A percentile compares a stretch with the other conserved stretches of the same genome.
phyloP scores from a whole-genome alignment of 148 eudicot genomes.

The Fagopyrum tataricum region DNA sequence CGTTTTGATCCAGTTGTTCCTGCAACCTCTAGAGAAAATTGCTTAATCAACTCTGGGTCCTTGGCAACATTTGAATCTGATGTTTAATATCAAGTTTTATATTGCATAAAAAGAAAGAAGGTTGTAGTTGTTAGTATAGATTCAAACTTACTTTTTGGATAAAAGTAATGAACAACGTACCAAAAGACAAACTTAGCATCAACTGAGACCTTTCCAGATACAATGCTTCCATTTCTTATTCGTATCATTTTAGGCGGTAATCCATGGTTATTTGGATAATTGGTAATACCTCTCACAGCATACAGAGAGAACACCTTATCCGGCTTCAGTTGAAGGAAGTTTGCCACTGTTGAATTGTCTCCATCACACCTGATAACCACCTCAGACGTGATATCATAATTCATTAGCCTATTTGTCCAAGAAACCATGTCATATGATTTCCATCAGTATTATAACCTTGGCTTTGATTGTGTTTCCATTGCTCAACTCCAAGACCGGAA shows the following conservation, averaged over 20 bases:
- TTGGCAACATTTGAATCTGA: slow-evolving; percentile 26
- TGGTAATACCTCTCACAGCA: slow-evolving; percentile 36
- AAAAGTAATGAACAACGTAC: slow-evolving; percentile 24
- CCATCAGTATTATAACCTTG: slow-evolving; percentile 27
- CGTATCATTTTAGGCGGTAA: slow-evolving; percentile 30
- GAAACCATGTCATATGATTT: neutral
- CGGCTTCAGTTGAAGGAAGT: slow-evolving; percentile 36
- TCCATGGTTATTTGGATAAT: slow-evolving; percentile 39
- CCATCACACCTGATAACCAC: slow-evolving; percentile 58
- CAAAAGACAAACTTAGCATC: slow-evolving; percentile 39
- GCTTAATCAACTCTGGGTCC: slow-evolving; percentile 30
- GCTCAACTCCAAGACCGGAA: slow-evolving; percentile 28
- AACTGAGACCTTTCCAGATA: slow-evolving; percentile 39
- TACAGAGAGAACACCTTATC: slow-evolving; percentile 21
- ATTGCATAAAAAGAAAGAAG: too few relatives aligned
- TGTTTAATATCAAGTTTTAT: too few relatives aligned
- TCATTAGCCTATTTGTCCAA: neutral
- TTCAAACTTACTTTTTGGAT: slow-evolving; percentile 13
- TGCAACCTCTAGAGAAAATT: slow-evolving; percentile 21
- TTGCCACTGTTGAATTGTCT: slow-evolving; percentile 32
- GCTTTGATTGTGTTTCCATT: slow-evolving; percentile 30
- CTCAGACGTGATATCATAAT: slow-evolving; percentile 15
- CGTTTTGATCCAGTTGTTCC: too few relatives aligned
- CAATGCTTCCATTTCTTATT: slow-evolving; percentile 19
- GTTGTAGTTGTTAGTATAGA: too few relatives aligned